phyloP scores from a whole-genome alignment of 2,329 filamentous ascomycete genomes.

The Sporothrix schenckii region DNA sequence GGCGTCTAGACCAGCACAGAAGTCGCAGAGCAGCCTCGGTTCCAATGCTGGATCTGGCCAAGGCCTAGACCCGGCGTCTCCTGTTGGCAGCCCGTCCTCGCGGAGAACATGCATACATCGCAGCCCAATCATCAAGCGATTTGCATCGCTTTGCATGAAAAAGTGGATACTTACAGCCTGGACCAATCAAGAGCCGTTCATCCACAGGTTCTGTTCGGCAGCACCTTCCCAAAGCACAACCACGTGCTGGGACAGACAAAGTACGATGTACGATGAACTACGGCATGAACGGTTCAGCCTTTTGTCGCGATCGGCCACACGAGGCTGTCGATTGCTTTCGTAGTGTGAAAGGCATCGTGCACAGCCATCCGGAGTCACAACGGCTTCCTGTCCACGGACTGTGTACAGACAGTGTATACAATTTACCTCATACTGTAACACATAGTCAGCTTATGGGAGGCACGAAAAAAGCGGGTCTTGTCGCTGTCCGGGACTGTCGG shows the following conservation, averaged over 20 bases:
- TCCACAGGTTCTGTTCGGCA: background rate
- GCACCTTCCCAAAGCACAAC: conserved; percentile 2
- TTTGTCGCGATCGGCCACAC: conserved; percentile 10
- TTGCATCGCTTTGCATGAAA: background rate
- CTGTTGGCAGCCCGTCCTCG: background rate
- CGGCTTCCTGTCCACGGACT: background rate
- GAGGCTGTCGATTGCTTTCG: conserved; percentile 1
- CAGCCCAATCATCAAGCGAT: background rate
- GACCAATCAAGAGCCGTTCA: background rate
- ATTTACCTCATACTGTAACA: background rate
- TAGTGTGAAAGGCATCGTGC: background rate
- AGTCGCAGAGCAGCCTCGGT: background rate
- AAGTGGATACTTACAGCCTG: background rate
- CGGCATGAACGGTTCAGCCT: background rate
- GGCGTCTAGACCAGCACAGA: background rate
- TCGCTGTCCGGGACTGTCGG: too few relatives aligned
- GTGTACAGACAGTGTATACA: background rate
- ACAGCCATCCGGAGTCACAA: conserved; percentile 6
- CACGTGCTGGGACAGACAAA: background rate
- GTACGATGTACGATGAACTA: too few relatives aligned
- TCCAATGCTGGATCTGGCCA: conserved; percentile 3
- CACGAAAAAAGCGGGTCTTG: too few relatives aligned
- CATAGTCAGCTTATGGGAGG: background rate
- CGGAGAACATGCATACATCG: background rate
- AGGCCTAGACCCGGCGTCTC: conserved; percentile 4